A percentile compares a stretch with the other conserved stretches of the same genome.
phyloP scores from a whole-genome alignment of 1,284 basidiomycete genomes.

The Sparassis latifolia region DNA sequence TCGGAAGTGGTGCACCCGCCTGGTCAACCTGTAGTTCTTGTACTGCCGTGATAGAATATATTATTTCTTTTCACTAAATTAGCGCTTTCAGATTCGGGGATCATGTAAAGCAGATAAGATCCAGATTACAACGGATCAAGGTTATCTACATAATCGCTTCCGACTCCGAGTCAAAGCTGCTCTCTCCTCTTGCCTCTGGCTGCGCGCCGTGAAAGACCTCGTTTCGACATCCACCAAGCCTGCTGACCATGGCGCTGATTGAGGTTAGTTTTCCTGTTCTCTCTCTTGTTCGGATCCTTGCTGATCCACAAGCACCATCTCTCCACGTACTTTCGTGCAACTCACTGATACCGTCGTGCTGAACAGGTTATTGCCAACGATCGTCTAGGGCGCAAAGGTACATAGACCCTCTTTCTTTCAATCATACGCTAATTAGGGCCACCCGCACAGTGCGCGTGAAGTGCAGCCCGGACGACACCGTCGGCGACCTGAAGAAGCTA shows the following conservation, averaged over 20 bases:
- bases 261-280: slow-evolving; percentile 3
- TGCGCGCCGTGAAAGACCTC: too few species aligned
- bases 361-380: slow-evolving; percentile 91
- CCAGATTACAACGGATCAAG: too few species aligned
- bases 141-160: too few species aligned
- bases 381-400: slow-evolving; percentile 93
- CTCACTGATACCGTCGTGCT: neutral
- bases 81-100: neutral
- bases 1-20: neutral
- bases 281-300: neutral
- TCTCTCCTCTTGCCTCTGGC: too few species aligned
- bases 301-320: neutral
- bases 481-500: slow-evolving; percentile 94
- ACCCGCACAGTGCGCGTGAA: slow-evolving; percentile 77
- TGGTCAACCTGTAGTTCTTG: neutral
- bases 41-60: neutral
- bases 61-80: neutral
- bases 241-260: slow-evolving; percentile 6
- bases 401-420: neutral
- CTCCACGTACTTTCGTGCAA: neutral
- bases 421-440: neutral
- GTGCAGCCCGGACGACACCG: slow-evolving; percentile 91
- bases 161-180: too few species aligned
- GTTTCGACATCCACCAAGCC: too few species aligned
- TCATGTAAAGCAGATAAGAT: too few species aligned